These are phyloP conservation scores for Melampsora larici-populina DNA, from an alignment of 1,284 basidiomycete genomes.

Conservation along the genomic window DNA sequence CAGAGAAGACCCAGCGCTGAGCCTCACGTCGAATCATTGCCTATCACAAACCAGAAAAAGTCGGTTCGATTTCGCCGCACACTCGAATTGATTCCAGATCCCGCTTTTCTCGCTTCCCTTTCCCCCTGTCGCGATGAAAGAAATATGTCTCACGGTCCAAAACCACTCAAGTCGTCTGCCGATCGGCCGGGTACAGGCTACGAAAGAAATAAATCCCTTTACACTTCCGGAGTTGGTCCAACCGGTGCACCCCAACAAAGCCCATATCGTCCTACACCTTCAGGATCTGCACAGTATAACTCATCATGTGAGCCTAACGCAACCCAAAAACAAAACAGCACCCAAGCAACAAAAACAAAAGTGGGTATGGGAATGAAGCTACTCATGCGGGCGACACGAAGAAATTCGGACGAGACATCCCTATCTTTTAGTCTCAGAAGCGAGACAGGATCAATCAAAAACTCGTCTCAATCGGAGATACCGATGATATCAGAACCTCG, in stretches of 20 bases:
- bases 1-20: background rate
- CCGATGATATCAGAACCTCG: no score
- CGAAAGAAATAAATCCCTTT: background rate
- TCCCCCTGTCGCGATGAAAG: background rate
- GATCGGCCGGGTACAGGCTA: background rate
- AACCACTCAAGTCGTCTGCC: background rate
- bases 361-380: constrained; percentile 1
- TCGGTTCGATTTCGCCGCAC: constrained; percentile 36
- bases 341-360: background rate
- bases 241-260: no score
- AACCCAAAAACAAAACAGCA: background rate
- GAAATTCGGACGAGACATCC: background rate
- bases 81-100: constrained; percentile 37
- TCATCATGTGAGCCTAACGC: background rate
- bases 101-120: background rate
- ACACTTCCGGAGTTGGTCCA: no score
- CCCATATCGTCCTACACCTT: no score
- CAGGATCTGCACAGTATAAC: no score
- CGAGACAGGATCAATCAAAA: no score
- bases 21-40: background rate
- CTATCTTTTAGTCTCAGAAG: no score
- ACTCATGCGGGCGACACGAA: background rate
- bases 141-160: background rate
- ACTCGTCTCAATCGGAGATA: no score
- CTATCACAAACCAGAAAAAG: background rate